phyloP scores from a whole-genome alignment of 352 stramenopile species.

The Pythium guiyangense region DNA sequence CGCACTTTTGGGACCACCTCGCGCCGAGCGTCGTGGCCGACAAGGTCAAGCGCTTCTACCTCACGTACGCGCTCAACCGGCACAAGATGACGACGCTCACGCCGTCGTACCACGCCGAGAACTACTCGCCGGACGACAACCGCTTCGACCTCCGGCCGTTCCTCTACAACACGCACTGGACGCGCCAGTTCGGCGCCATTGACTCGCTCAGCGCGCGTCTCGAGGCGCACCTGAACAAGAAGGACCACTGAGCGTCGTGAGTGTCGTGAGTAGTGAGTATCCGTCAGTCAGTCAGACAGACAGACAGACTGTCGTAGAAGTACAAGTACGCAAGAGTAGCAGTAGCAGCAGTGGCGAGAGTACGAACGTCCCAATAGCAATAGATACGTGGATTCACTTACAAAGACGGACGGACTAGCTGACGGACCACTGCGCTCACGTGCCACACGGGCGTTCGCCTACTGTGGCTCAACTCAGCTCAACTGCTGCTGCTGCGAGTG shows the following conservation, averaged over 20 bases:
- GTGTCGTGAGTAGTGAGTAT: neutral
- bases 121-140: conserved; percentile 99
- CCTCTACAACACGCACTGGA: conserved; percentile 96
- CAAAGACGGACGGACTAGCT: too few species aligned
- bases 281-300: neutral
- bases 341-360: too few species aligned
- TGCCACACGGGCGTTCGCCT: too few species aligned
- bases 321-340: neutral
- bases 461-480: neutral
- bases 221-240: conserved; percentile 48
- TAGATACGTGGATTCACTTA: neutral
- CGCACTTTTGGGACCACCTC: too few species aligned
- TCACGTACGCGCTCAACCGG: conserved; percentile 67
- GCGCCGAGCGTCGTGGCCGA: too few species aligned
- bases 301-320: neutral
- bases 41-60: too few species aligned
- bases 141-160: conserved; percentile 98
- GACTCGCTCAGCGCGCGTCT: conserved; percentile 84
- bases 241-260: conserved; percentile 18
- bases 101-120: conserved; percentile 97
- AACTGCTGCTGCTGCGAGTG: neutral
- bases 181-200: conserved; percentile 94
- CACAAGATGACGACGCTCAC: conserved; percentile 99
- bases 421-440: too few species aligned
- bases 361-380: neutral